Evolutionary conservation across 805 yeast genomes (phyloP).

Genomic region (Pichia gijzeniarum): DNA sequence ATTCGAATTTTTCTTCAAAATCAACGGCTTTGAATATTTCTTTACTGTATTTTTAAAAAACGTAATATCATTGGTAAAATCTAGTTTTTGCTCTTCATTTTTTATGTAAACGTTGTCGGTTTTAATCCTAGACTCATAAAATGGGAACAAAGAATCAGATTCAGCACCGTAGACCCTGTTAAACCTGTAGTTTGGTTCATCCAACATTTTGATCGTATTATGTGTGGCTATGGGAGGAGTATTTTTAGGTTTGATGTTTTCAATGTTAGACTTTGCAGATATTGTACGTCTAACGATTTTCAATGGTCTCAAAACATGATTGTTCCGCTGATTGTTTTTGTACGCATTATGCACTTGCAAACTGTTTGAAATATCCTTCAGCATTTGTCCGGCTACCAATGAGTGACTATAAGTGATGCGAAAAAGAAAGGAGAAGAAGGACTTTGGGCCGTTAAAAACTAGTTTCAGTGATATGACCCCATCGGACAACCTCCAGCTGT

Average conservation of each 20-base stretch:
- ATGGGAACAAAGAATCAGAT: conserved; percentile 14
- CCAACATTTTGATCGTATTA: conserved; percentile 6
- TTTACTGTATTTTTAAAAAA: conserved; percentile 13
- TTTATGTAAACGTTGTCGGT: conserved; percentile 1
- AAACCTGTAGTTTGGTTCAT: conserved; percentile 14
- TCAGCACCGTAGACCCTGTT: conserved; percentile 6
- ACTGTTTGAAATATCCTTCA: conserved; percentile 16
- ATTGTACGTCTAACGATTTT: conserved; percentile 7
- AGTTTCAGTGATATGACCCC: no score
- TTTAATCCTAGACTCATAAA: conserved; percentile 1
- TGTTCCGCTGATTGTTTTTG: background rate
- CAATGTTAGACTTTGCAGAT: background rate
- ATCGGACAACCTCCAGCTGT: no score
- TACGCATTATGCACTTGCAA: background rate
- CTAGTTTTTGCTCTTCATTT: conserved; percentile 9
- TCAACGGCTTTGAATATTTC: conserved; percentile 17
- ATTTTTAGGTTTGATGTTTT: background rate
- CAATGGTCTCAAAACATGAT: conserved; percentile 4
- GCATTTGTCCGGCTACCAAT: conserved; percentile 2
- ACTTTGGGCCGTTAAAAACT: no score
- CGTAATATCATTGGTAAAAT: conserved; percentile 10
- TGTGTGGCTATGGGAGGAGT: background rate
- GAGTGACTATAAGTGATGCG: background rate
- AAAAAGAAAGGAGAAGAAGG: background rate
- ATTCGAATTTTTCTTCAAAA: conserved; percentile 15